Percentiles rank a stretch among this genome's conserved stretches.
Conservation (phyloP, 1,284 basidiomycete genomes). For the Cryptococcus depauperatus region DNA sequence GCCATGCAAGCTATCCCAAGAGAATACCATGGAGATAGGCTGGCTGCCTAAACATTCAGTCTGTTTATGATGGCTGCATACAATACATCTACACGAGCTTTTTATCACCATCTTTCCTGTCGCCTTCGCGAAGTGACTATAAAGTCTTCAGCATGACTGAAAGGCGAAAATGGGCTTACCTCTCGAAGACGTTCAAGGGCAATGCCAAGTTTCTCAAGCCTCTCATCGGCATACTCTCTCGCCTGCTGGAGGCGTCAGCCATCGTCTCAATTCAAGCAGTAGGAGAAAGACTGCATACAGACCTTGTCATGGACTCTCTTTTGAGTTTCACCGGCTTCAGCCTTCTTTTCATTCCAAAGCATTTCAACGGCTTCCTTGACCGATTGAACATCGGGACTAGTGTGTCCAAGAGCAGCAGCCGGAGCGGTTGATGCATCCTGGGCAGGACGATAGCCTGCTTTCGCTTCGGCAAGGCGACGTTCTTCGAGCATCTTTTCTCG, state of each 20-base stretch:
- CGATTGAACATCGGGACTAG: constrained; percentile 12
- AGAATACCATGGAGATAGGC: too few species aligned
- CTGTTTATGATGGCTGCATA: too few species aligned
- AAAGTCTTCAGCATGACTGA: not conserved
- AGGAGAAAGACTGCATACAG: not conserved
- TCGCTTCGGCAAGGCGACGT: not conserved
- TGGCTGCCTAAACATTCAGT: too few species aligned
- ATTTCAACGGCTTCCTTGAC: constrained; percentile 18
- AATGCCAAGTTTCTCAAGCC: constrained; percentile 21
- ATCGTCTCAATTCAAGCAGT: not conserved
- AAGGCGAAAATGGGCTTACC: constrained; percentile 9
- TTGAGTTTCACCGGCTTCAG: constrained; percentile 11
- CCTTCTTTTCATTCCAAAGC: constrained; percentile 21
- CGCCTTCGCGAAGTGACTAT: not conserved
- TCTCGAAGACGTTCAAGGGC: constrained; percentile 23
- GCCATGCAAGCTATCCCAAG: too few species aligned
- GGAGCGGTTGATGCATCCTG: not conserved
- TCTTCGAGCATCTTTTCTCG: constrained; percentile 1
- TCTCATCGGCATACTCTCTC: constrained; percentile 23
- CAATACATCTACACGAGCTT: constrained; percentile 3
- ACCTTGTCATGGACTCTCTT: constrained; percentile 19
- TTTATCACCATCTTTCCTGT: not conserved
- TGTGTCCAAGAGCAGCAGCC: not conserved
- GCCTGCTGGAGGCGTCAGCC: constrained; percentile 8
- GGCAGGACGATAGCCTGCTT: not conserved